A percentile compares a stretch with the other conserved stretches of the same genome.
These are phyloP conservation scores for Colletotrichum sp. DNA, from an alignment of 2,329 filamentous ascomycete species.

Conservation along the genomic window DNA sequence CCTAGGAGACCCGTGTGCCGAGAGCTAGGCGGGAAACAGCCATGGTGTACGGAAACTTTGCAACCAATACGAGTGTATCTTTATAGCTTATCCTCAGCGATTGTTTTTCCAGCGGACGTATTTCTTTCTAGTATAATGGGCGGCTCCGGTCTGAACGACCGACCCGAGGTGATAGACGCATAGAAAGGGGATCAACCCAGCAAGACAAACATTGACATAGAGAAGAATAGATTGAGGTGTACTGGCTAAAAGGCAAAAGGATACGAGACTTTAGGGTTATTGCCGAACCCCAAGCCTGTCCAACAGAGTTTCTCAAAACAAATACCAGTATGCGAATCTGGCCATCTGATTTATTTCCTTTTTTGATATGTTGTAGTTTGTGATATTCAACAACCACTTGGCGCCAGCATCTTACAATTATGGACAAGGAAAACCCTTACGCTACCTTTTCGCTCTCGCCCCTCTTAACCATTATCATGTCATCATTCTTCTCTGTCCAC, in stretches of 20 bases:
- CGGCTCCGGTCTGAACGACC: not conserved
- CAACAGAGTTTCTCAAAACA: not conserved
- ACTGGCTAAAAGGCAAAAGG: not conserved
- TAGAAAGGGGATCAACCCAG: not conserved
- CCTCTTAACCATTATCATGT: not conserved
- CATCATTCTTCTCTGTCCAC: not conserved
- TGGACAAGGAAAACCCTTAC: not conserved
- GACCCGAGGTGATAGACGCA: not conserved
- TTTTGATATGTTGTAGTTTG: not conserved
- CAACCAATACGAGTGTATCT: not conserved
- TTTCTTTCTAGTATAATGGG: not conserved
- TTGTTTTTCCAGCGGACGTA: not conserved
- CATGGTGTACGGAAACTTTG: not conserved
- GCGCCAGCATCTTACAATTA: not conserved
- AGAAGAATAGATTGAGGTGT: not conserved
- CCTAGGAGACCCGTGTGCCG: not conserved
- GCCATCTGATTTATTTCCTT: not conserved
- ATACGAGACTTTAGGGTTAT: not conserved
- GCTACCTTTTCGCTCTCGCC: not conserved
- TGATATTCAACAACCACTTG: not conserved
- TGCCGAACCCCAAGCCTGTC: not conserved
- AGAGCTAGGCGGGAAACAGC: not conserved
- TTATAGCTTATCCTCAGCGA: not conserved
- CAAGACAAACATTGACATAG: not conserved
- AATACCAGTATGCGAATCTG: not conserved